Evolutionary conservation across 768 basidiomycete species (phyloP), one percentile per base, ranked within the genome.

Genomic region (Inosperma sp.): DNA sequence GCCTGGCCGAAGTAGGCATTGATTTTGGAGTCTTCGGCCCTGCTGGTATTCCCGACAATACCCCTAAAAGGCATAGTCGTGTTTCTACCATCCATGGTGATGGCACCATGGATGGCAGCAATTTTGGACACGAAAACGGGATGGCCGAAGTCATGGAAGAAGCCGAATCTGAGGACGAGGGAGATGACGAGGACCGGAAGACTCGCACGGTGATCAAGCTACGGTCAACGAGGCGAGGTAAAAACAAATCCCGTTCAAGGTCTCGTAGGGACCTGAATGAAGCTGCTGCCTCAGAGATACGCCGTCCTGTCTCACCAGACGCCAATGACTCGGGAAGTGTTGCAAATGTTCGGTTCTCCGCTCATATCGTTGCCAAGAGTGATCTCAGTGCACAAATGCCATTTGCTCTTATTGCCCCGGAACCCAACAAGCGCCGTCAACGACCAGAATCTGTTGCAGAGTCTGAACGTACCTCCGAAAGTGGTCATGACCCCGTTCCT

Each of bases 181-280:
- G 73, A 3, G 75, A 69, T 14, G 78, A 73, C 16, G 75, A 69
- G n/a, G 72, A 67, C 0, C 73, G 87, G 27, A 64, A 68, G 27
- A 77, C 86, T 8, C 82, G 89, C n/a, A 76, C 84, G 1, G 82
- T 91, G 30, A 86, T 92, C 68, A 89, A 85, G 65, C 73, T 88
- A 44, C 82, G 81, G 19, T 64, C 74, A 6, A 64, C 77, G 37
- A 79, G 83, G 26, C 74, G 74, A 51, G 64, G 64, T 12, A 72
- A 73, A 22, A 57, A 63, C 12, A 67, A 74, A 13, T 86, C 86
- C 21, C 81, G 83, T 21, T 89, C 88, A 29, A 81, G 86, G 39
- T 84, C 88, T 42, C 83, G 87, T 39, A 77, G 84, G 35, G 84
- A 86, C 54, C 72, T 87, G 12, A 78, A 80, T 25, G 68, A 78